These are phyloP conservation scores for Rhizodiscina lignyota DNA, from an alignment of 495 filamentous ascomycete genomes.

Conservation along the genomic window DNA sequence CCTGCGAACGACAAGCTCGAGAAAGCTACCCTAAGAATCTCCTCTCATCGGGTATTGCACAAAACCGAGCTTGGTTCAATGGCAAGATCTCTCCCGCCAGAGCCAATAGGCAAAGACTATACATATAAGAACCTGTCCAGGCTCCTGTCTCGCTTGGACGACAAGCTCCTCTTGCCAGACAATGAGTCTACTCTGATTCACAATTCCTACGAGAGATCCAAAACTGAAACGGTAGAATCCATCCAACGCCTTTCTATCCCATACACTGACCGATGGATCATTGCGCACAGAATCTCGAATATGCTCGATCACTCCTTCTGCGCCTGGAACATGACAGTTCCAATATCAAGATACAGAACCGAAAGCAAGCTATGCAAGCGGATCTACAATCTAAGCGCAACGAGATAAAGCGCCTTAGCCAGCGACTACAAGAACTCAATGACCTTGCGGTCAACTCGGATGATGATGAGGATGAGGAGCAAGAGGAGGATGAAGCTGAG, in stretches of 20 bases:
- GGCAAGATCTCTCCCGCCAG: too few species aligned
- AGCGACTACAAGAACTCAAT: conserved; percentile 28
- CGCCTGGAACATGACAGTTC: conserved; percentile 59
- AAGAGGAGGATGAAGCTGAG: conserved; percentile 5
- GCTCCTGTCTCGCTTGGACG: conserved; percentile 59
- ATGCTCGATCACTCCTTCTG: conserved; percentile 59
- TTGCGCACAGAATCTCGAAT: conserved; percentile 50
- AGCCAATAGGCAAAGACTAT: too few species aligned
- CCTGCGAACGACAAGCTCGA: too few species aligned
- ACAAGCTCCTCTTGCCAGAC: conserved; percentile 50
- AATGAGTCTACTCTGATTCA: conserved; percentile 38
- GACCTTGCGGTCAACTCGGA: conserved; percentile 12
- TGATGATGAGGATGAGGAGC: conserved; percentile 9
- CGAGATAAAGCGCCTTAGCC: conserved; percentile 23
- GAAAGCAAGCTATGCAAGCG: conserved; percentile 47
- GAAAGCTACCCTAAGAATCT: too few species aligned
- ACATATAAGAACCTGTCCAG: conserved; percentile 51
- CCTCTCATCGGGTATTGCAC: too few species aligned
- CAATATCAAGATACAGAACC: conserved; percentile 43
- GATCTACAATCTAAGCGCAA: conserved; percentile 50
- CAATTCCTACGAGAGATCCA: conserved; percentile 51
- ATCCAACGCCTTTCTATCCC: neutral
- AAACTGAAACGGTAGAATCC: conserved; percentile 46
- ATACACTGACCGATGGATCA: neutral
- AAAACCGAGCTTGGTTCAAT: too few species aligned